phyloP scores from a whole-genome alignment of 139 green algal genomes.

The Auxenochlorella pyrenoidosa region DNA sequence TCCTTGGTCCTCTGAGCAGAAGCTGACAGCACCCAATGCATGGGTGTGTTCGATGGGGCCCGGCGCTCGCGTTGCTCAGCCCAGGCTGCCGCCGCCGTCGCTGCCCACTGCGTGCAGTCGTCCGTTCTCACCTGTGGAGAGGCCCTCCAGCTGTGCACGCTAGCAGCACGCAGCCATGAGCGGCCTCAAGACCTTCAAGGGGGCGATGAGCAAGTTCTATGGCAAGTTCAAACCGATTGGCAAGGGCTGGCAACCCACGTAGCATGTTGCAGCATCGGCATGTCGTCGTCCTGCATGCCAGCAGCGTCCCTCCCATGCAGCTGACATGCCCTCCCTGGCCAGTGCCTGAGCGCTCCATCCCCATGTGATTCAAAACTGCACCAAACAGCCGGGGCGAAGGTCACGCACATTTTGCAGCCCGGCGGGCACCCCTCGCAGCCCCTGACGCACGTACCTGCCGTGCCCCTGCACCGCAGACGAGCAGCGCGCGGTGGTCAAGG shows the following conservation, averaged over 20 bases:
- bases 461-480: background rate
- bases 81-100: background rate
- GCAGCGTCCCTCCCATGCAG: too few relatives aligned
- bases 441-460: background rate
- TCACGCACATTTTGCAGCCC: background rate
- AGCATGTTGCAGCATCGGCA: too few relatives aligned
- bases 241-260: too few relatives aligned
- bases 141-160: background rate
- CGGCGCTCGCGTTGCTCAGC: background rate
- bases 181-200: constrained; percentile 16
- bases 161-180: background rate
- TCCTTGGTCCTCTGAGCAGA: background rate
- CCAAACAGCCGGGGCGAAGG: background rate
- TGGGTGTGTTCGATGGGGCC: too few relatives aligned
- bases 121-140: background rate
- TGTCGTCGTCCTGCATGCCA: too few relatives aligned
- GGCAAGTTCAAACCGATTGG: background rate
- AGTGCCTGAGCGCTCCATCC: too few relatives aligned
- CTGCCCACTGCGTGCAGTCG: background rate
- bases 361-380: background rate
- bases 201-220: constrained; percentile 16
- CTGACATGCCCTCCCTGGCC: too few relatives aligned
- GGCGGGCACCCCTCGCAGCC: background rate
- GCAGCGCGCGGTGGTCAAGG: constrained; percentile 31
- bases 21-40: background rate